These are phyloP conservation scores for Scortechinia acanthostroma DNA, from an alignment of 2,329 filamentous ascomycete genomes.

Conservation along the genomic window DNA sequence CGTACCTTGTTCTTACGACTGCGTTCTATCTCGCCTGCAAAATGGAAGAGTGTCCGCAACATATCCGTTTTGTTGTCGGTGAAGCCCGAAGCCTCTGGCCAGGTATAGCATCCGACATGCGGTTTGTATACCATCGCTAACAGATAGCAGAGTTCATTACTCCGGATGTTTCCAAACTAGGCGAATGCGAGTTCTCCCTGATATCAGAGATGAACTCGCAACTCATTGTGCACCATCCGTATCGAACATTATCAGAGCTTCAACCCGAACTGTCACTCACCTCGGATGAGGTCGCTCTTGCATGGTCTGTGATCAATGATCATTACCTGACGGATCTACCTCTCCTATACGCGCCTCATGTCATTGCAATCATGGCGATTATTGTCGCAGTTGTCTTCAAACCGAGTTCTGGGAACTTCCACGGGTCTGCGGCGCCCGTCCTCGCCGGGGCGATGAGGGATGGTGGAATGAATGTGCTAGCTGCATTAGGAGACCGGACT, in stretches of 20 bases:
- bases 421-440: constrained; percentile 21
- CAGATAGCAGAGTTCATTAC: constrained; percentile 45
- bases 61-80: constrained; percentile 57
- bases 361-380: constrained; percentile 64
- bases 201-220: constrained; percentile 72
- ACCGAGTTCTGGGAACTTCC: constrained; percentile 36
- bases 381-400: constrained; percentile 63
- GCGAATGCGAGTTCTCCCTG: constrained; percentile 69
- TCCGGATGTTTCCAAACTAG: constrained; percentile 60
- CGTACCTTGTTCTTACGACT: constrained; percentile 58
- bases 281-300: constrained; percentile 56
- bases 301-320: constrained; percentile 69
- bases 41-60: constrained; percentile 65
- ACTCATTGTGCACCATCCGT: constrained; percentile 68
- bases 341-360: constrained; percentile 60
- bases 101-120: constrained; percentile 20
- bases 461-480: constrained; percentile 4
- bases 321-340: constrained; percentile 68
- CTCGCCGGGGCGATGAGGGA: constrained; percentile 4
- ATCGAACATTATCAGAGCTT: constrained; percentile 59
- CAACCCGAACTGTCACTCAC: constrained; percentile 49
- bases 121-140: constrained; percentile 6
- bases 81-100: constrained; percentile 58
- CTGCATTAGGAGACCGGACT: constrained; percentile 7
- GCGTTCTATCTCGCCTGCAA: constrained; percentile 65